Evolutionary conservation across 306 rosid species (phyloP), one percentile per base, ranked within the genome.

Genomic region (Crotalaria pallida): DNA sequence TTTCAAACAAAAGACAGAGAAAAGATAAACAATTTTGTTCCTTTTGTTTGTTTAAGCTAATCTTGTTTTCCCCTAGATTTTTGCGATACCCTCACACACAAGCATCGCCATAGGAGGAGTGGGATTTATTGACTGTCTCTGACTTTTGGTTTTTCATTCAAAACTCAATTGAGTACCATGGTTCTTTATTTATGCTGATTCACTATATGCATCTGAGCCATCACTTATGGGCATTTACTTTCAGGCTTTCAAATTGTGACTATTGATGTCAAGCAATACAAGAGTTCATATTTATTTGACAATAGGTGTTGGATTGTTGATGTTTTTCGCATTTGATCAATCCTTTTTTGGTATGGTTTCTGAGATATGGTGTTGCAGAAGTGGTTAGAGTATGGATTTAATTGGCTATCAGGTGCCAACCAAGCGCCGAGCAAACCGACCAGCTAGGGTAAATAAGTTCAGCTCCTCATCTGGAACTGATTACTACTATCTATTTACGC

Each of bases 331-430:
- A 73, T 55, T 75, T 77, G 75, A 74, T 68, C 51, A 33, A 51
- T 75, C 58, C 58, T 73, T 68, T 63, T 65, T 81, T 81, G 92
- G 79, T 71, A 89, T 92, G 96, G 73, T 87, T 86, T 79, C 91
- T 71, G 69, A 77, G 89, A 83, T 67, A 92, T 92, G 98, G 92
- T 81, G 89, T 68, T 82, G 71, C 88, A 86, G 83, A 88, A 84
- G 86, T 79, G 88, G 86, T 78, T 88, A 81, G 89, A 86, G 69
- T 89, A 84, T 62, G 90, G 88, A 72, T 88, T 92, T 77, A 78
- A 80, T 89, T 89, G 96, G 96, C 81, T 79, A 76, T 70, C 86
- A 73, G 73, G 96, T 86, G 62, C 96, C 96, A 29, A 58, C 82
- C 45, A 86, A 73, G 55, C 96, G 88, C 5, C 83, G 91, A 51